Conservation (phyloP, 2,329 filamentous ascomycete genomes). For the Penicillium capsulatum region DNA sequence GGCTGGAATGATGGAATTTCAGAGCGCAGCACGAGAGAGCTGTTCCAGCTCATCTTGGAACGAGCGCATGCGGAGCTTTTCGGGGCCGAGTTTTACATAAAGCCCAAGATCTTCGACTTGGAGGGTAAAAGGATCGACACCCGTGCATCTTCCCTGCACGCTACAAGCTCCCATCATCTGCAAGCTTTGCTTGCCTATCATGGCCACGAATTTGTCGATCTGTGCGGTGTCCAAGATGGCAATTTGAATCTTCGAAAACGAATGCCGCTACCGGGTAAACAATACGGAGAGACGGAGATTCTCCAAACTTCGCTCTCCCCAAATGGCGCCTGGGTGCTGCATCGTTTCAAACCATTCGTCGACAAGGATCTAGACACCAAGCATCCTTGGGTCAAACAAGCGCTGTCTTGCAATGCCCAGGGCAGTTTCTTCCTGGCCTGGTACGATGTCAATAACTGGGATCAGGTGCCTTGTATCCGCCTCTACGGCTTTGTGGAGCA, state of each 20-base stretch:
- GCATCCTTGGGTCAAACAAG: slow-evolving; percentile 35
- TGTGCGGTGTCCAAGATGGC: slow-evolving; percentile 24
- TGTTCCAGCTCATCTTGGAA: slow-evolving; percentile 33
- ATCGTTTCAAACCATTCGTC: slow-evolving; percentile 28
- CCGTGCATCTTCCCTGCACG: slow-evolving; percentile 31
- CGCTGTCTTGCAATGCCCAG: slow-evolving; percentile 19
- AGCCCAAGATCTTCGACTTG: slow-evolving; percentile 28
- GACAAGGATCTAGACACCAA: slow-evolving; percentile 18
- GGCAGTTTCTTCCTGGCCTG: slow-evolving; percentile 28
- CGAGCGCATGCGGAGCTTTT: slow-evolving; percentile 33
- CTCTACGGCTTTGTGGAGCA: slow-evolving; percentile 31
- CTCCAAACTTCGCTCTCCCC: slow-evolving; percentile 24
- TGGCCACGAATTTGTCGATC: slow-evolving; percentile 26
- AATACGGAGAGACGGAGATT: slow-evolving; percentile 29
- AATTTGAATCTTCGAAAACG: slow-evolving; percentile 12
- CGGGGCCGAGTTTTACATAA: slow-evolving; percentile 34
- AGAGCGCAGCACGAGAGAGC: slow-evolving; percentile 16
- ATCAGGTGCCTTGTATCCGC: slow-evolving; percentile 13
- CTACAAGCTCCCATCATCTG: slow-evolving; percentile 13
- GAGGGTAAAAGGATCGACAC: slow-evolving; percentile 27
- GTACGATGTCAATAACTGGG: slow-evolving; percentile 18
- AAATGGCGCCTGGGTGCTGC: slow-evolving; percentile 34
- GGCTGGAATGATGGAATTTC: slow-evolving; percentile 24
- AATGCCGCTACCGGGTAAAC: slow-evolving; percentile 22
- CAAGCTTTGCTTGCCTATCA: slow-evolving; percentile 30